Evolutionary conservation across 768 basidiomycete species (phyloP).

Genomic region (Chalciporus pseudorubinellus): DNA sequence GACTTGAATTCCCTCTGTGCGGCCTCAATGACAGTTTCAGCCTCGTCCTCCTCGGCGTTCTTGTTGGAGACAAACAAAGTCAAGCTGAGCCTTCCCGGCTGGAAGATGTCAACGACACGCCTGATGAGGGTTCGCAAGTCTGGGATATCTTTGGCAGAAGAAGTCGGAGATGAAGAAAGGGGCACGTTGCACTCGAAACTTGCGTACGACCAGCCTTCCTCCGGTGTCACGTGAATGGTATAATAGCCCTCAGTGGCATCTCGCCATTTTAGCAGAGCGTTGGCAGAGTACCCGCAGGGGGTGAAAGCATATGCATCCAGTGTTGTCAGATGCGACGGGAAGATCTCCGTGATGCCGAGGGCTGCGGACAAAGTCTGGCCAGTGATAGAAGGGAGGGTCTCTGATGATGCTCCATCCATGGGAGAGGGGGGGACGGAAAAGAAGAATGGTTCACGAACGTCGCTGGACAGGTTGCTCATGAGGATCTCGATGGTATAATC

Average conservation of each 20-base stretch:
- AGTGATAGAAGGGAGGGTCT: constrained; percentile 21
- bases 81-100: constrained; percentile 79
- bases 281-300: constrained; percentile 95
- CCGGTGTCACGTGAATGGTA: constrained; percentile 98
- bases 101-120: constrained; percentile 90
- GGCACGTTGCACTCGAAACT: constrained; percentile 99
- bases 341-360: constrained; percentile 79
- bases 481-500: constrained; percentile 98
- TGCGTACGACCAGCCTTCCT: constrained; percentile 97
- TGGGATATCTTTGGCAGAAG: constrained; percentile 49
- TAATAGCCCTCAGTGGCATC: constrained; percentile 73
- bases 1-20: constrained; percentile 71
- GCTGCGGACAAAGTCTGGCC: constrained; percentile 53
- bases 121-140: constrained; percentile 79
- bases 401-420: constrained; percentile 49
- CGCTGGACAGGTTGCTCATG: constrained; percentile 85
- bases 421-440: constrained; percentile 43
- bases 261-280: constrained; percentile 77
- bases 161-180: constrained; percentile 35
- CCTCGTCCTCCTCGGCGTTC: constrained; percentile 42
- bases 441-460: constrained; percentile 80
- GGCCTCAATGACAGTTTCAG: constrained; percentile 60
- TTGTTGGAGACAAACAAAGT: constrained; percentile 85
- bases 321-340: constrained; percentile 73
- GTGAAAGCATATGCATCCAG: constrained; percentile 92